phyloP scores from a whole-genome alignment of 2,329 filamentous ascomycete genomes.

The Tolypocladium tropicale region DNA sequence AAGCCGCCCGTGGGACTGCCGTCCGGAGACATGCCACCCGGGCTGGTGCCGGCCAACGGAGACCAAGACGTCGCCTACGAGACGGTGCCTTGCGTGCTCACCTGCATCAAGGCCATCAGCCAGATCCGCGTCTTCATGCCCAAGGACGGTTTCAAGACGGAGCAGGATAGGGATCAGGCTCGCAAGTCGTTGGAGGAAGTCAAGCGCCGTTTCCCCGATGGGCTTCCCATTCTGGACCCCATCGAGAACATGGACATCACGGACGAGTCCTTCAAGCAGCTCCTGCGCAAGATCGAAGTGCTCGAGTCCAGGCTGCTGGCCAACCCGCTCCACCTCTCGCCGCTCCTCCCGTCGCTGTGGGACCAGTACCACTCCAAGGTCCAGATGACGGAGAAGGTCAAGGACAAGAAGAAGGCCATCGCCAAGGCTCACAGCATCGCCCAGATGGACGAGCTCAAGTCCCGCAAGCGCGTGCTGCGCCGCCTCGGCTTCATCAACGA shows the following conservation, averaged over 20 bases:
- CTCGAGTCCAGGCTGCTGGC: conserved; percentile 81
- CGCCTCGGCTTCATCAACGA: conserved; percentile 95
- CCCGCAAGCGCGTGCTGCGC: conserved; percentile 86
- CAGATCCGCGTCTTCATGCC: conserved; percentile 78
- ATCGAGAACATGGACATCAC: conserved; percentile 94
- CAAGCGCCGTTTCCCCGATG: conserved; percentile 81
- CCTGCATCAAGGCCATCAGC: conserved; percentile 74
- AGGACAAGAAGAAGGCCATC: conserved; percentile 80
- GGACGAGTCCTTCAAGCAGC: conserved; percentile 87
- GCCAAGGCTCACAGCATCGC: conserved; percentile 75
- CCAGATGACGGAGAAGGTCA: conserved; percentile 66
- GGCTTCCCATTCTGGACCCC: conserved; percentile 78
- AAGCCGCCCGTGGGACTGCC: conserved; percentile 28
- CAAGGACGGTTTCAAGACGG: conserved; percentile 55
- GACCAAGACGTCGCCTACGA: conserved; percentile 20
- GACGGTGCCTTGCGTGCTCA: conserved; percentile 69
- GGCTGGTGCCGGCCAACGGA: conserved; percentile 33
- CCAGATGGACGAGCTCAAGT: conserved; percentile 93
- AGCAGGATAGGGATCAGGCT: conserved; percentile 55
- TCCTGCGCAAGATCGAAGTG: conserved; percentile 92
- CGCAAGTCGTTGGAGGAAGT: conserved; percentile 69
- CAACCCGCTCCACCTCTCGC: conserved; percentile 87
- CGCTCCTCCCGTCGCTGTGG: conserved; percentile 73
- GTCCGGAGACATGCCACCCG: conserved; percentile 44
- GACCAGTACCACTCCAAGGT: conserved; percentile 80